Base-by-base conservation (phyloP, 148 eudicot genomes). In the Cornus controversa region DNA sequence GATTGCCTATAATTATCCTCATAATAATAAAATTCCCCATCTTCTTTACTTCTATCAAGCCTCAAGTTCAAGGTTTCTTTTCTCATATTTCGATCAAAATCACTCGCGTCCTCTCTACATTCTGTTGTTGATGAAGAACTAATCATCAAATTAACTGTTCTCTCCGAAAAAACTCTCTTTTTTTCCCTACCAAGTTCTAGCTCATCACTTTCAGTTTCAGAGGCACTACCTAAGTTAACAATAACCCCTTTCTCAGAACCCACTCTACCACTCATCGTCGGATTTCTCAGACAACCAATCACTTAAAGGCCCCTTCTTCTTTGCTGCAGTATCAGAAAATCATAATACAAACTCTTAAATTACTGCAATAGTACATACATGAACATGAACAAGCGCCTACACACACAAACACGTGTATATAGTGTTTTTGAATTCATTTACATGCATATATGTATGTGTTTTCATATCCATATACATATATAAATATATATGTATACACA, bases 291-390 rank as follows among this genome's bases (percentile, higher is more conserved):
- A 62, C 62, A 83, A 75, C n/a, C 62, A 73, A 69, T 84, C 91
- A 73, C 76, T 76, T 36, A 57, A 47, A 23, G 79, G 69, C 50
- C 75, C 82, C 74, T 71, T 75, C 63, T 84, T 79, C 68, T 85
- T 82, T 26, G 90, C 97, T 94, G 88, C 71, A 82, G 42, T 80
- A 72, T 78, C 47, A 73, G 79, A 71, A 25, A 31, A 27, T 54
- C 75, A 78, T 47, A 72, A 34, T 20, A 29, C 14, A 22, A 53
- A 37, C 64, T 7, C 45, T 60, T 28, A 58, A 69, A 57, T 28
- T 50, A 68, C 22, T 69, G 37, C 15, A 24, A 54, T n/a, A 60
- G 22, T 22, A 60, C 20, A 60, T 22, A 4, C 64, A 60, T 60
- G 22, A 60, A 60, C 24, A 20, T 60, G 20, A 4, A 20, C 64